These are phyloP conservation scores for Pythium coloratum DNA, from an alignment of 352 stramenopile genomes.

Conservation along the genomic window DNA sequence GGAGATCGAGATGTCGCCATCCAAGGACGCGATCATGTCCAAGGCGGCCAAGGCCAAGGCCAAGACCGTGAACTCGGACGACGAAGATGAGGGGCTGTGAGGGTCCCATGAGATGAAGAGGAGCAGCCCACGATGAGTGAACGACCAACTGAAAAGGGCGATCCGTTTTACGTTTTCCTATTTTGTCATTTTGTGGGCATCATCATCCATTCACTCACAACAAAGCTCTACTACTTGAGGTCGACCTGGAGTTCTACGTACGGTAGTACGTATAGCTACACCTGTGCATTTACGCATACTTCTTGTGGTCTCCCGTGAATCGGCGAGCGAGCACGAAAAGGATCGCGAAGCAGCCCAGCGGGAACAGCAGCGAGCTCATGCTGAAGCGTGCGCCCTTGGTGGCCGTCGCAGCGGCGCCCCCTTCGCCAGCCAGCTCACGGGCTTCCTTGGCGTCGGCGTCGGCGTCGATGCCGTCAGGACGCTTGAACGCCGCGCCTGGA, in stretches of 20 bases:
- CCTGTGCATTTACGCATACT: conserved; percentile 46
- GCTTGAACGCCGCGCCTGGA: conserved; percentile 59
- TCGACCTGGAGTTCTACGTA: background rate
- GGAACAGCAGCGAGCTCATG: conserved; percentile 44
- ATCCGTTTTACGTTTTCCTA: background rate
- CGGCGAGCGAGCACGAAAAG: conserved; percentile 51
- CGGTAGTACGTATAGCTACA: background rate
- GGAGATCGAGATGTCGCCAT: conserved; percentile 33
- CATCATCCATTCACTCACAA: background rate
- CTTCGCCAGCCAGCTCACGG: conserved; percentile 10
- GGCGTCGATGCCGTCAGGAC: conserved; percentile 1
- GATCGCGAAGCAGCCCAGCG: conserved; percentile 49
- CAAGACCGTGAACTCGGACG: conserved; percentile 22
- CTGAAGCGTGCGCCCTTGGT: conserved; percentile 20
- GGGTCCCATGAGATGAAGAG: too few species aligned
- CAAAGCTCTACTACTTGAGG: background rate
- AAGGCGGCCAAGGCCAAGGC: conserved; percentile 3
- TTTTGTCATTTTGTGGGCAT: background rate
- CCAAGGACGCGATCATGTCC: conserved; percentile 36
- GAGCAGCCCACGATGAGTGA: background rate
- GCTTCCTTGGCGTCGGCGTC: conserved; percentile 17
- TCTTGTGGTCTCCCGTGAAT: conserved; percentile 74
- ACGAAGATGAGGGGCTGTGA: conserved; percentile 40
- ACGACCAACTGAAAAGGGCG: background rate
- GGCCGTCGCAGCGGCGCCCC: conserved; percentile 9